A percentile compares a stretch with the other conserved stretches of the same genome.
phyloP scores from a whole-genome alignment of 2,329 filamentous ascomycete species.

The Xylariaceae sp. region DNA sequence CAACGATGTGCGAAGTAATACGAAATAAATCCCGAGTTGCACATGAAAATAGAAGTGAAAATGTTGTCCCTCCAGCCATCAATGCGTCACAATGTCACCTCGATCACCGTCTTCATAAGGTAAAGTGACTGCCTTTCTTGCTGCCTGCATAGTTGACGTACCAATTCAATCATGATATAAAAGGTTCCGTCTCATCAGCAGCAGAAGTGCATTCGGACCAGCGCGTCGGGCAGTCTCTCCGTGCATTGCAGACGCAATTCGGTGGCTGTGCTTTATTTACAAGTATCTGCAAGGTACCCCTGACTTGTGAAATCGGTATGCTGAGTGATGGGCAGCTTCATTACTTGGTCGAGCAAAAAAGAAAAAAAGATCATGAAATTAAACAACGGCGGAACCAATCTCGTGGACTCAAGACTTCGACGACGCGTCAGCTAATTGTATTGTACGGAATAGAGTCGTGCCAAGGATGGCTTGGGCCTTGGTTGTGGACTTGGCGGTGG shows the following conservation, averaged over 20 bases:
- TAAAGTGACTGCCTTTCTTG: not conserved
- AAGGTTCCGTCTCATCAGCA: too few relatives aligned
- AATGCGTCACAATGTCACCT: not conserved
- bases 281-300: not conserved
- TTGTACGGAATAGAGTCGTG: not conserved
- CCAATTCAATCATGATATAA: not conserved
- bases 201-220: not conserved
- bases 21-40: too few relatives aligned
- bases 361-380: not conserved
- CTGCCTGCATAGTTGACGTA: not conserved
- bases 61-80: not conserved
- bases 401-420: not conserved
- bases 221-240: not conserved
- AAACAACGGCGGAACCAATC: not conserved
- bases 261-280: not conserved
- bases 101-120: too few relatives aligned
- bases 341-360: too few relatives aligned
- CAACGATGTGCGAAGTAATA: too few relatives aligned
- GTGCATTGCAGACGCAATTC: too few relatives aligned
- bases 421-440: not conserved
- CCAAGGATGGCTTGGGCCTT: not conserved
- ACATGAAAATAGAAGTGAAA: too few relatives aligned
- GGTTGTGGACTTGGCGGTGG: not conserved
- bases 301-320: not conserved
- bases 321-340: not conserved